A percentile compares a stretch with the other conserved stretches of the same genome.
These are phyloP conservation scores for Ustilago curta DNA, from an alignment of 1,284 basidiomycete species.

Conservation along the genomic window DNA sequence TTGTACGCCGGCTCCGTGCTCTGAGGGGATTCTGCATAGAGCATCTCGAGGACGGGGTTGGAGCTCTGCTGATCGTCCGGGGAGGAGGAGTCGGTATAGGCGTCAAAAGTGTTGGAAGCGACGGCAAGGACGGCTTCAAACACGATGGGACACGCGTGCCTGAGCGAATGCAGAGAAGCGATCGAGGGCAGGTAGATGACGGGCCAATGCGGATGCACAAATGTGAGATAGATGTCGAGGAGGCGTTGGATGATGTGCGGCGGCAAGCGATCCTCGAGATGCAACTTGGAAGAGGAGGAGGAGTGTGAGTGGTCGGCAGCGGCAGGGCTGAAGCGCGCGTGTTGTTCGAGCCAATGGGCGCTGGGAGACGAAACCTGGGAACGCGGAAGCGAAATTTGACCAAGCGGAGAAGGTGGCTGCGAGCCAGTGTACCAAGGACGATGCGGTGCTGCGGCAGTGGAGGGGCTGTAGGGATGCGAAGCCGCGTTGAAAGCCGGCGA, in stretches of 20 bases:
- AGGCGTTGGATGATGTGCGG: constrained; percentile 34
- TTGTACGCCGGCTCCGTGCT: constrained; percentile 25
- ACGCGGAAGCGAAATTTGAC: constrained; percentile 19
- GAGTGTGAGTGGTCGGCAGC: constrained; percentile 11
- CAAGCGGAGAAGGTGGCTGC: constrained; percentile 27
- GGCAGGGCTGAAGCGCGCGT: constrained; percentile 17
- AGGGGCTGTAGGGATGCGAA: constrained; percentile 28
- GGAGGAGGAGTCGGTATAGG: constrained; percentile 24
- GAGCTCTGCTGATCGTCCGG: constrained; percentile 14
- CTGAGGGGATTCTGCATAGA: constrained; percentile 28
- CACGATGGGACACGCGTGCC: constrained; percentile 34
- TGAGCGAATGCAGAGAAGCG: constrained; percentile 45
- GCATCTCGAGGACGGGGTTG: constrained; percentile 28
- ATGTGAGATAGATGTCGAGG: constrained; percentile 48
- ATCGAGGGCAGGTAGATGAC: constrained; percentile 56
- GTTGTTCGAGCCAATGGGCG: constrained; percentile 28
- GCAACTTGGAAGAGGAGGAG: constrained; percentile 10
- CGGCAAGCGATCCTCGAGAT: constrained; percentile 39
- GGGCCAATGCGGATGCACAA: constrained; percentile 57
- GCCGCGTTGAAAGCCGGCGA: constrained; percentile 21
- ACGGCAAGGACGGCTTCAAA: constrained; percentile 54
- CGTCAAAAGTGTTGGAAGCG: constrained; percentile 50
- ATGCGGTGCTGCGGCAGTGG: constrained; percentile 23
- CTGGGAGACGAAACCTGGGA: constrained; percentile 31
- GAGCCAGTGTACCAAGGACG: constrained; percentile 35